Percentiles rank a stretch among this genome's conserved stretches.
phyloP scores from a whole-genome alignment of 1,139 yeast species.

The Debaryomycetaceae sp. region DNA sequence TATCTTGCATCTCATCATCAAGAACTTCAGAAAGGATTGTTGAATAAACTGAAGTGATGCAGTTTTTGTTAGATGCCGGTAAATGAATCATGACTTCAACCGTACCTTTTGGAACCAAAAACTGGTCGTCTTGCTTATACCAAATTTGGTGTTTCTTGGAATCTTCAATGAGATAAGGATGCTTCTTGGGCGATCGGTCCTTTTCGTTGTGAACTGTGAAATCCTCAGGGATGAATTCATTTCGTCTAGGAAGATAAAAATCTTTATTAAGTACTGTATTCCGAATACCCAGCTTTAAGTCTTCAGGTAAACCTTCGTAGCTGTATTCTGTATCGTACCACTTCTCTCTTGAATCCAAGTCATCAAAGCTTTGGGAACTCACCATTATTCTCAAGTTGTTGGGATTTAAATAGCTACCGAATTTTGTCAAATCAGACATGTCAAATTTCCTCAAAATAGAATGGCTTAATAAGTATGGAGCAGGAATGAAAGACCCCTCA shows the following conservation, averaged over 20 bases:
- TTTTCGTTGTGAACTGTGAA: conserved; percentile 55
- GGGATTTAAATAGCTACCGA: conserved; percentile 48
- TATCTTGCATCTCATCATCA: conserved; percentile 72
- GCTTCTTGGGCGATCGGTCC: conserved; percentile 24
- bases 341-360: conserved; percentile 50
- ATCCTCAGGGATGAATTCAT: conserved; percentile 77
- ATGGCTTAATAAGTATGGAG: conserved; percentile 56
- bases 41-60: conserved; percentile 55
- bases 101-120: conserved; percentile 83
- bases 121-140: conserved; percentile 89
- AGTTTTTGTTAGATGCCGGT: conserved; percentile 59
- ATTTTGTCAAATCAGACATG: conserved; percentile 50
- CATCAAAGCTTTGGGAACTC: conserved; percentile 47
- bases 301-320: conserved; percentile 39
- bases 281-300: conserved; percentile 33
- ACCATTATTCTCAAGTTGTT: conserved; percentile 61
- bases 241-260: conserved; percentile 63
- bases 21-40: conserved; percentile 64
- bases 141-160: conserved; percentile 50
- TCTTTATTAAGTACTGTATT: conserved; percentile 29
- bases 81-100: conserved; percentile 62
- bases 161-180: conserved; percentile 38
- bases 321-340: conserved; percentile 92
- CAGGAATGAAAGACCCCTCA: conserved; percentile 51
- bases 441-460: conserved; percentile 59